phyloP scores from a whole-genome alignment of 2,329 filamentous ascomycete species.

The Volutella citrinella region DNA sequence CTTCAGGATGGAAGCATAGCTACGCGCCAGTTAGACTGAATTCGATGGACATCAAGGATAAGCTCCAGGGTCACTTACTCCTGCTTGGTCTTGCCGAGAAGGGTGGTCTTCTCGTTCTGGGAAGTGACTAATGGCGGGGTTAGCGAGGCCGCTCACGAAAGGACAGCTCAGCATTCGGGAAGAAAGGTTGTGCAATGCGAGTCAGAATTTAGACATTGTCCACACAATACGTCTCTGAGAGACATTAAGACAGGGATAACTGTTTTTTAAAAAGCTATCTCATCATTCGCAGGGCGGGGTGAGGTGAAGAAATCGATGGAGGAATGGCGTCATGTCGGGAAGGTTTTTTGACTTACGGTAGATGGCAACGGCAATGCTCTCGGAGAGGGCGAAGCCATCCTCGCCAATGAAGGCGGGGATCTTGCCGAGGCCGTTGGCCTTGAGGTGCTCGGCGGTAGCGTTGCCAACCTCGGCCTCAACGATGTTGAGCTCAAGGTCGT shows the following conservation, averaged over 20 bases:
- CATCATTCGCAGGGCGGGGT: slow-evolving; percentile 52
- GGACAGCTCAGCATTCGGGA: no score
- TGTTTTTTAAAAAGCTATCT: slow-evolving; percentile 74
- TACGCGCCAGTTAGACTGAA: slow-evolving; percentile 36
- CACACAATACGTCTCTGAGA: slow-evolving; percentile 59
- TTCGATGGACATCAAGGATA: no score
- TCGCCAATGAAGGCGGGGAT: slow-evolving; percentile 88
- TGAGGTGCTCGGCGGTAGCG: slow-evolving; percentile 72
- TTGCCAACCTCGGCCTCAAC: slow-evolving; percentile 67
- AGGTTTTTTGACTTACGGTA: slow-evolving; percentile 89
- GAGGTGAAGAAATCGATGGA: slow-evolving; percentile 15
- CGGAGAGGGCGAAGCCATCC: slow-evolving; percentile 85
- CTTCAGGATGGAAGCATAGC: slow-evolving; percentile 92
- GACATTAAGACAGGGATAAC: slow-evolving; percentile 99
- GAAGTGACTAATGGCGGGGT: slow-evolving; percentile 73
- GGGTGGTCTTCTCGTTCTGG: slow-evolving; percentile 99
- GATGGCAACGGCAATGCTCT: slow-evolving; percentile 93
- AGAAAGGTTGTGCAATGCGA: slow-evolving; percentile 30
- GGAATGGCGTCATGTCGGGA: no score
- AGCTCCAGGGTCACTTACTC: slow-evolving; percentile 56
- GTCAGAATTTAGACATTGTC: slow-evolving; percentile 90
- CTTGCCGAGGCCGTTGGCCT: slow-evolving; percentile 85
- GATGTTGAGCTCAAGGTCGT: slow-evolving; percentile 87
- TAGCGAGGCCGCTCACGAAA: slow-evolving; percentile 26
- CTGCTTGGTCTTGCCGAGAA: slow-evolving; percentile 99